A percentile compares a stretch with the other conserved stretches of the same genome.
Conservation (phyloP, 441 rosid genomes). For the Mallotus repandus region DNA sequence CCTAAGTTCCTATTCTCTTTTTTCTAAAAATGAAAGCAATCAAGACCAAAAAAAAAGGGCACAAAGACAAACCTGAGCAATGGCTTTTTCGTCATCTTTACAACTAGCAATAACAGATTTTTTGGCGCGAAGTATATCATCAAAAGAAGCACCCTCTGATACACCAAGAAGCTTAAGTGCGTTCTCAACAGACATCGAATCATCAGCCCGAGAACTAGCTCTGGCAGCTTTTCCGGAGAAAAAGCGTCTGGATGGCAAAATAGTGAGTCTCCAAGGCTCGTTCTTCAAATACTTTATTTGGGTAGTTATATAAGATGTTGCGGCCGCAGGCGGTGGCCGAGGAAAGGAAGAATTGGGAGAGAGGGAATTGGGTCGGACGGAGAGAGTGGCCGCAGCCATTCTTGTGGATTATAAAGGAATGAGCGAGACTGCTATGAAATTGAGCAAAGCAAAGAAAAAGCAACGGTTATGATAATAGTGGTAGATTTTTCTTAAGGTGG, state of each 20-base stretch:
- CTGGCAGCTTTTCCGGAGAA: slow-evolving; percentile 29
- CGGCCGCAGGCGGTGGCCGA: slow-evolving; percentile 22
- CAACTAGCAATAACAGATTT: slow-evolving; percentile 68
- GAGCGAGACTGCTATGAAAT: background rate
- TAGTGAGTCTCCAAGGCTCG: slow-evolving; percentile 45
- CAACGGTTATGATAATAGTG: background rate
- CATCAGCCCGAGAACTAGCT: slow-evolving; percentile 87
- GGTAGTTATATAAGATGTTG: background rate
- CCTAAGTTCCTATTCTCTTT: no score
- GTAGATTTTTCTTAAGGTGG: background rate
- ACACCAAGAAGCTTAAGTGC: slow-evolving; percentile 95
- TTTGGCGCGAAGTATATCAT: slow-evolving; percentile 93
- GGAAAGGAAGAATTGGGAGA: slow-evolving; percentile 39
- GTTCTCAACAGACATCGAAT: slow-evolving; percentile 93
- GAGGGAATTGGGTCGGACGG: slow-evolving; percentile 67
- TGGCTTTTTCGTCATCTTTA: slow-evolving; percentile 71
- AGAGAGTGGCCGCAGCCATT: slow-evolving; percentile 73
- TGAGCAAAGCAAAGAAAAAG: background rate
- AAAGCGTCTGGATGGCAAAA: slow-evolving; percentile 31
- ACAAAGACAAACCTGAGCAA: slow-evolving; percentile 60
- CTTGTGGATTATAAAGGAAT: slow-evolving; percentile 15
- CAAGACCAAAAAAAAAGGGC: background rate
- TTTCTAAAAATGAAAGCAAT: no score
- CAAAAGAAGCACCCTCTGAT: slow-evolving; percentile 82
- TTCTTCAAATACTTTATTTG: slow-evolving; percentile 32